These are phyloP conservation scores for Lichtheimia ornata DNA, from an alignment of 371 early-diverging fungal genomes.

Conservation along the genomic window DNA sequence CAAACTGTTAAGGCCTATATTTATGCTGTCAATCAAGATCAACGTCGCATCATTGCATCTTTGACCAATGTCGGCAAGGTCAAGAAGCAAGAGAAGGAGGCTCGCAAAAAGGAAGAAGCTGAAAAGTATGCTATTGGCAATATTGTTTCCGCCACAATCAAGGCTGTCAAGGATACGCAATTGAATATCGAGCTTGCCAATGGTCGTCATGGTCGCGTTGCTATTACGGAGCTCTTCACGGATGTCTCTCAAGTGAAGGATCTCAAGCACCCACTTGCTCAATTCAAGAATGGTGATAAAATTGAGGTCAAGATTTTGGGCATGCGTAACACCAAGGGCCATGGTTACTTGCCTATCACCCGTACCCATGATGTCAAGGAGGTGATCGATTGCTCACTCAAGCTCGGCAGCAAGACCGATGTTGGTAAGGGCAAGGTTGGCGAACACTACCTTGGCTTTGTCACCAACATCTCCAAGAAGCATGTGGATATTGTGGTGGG, in stretches of 20 bases:
- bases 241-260: slow-evolving; percentile 35
- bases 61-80: slow-evolving; percentile 35
- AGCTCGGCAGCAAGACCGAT: slow-evolving; percentile 13
- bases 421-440: slow-evolving; percentile 49
- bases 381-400: slow-evolving; percentile 31
- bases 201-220: slow-evolving; percentile 69
- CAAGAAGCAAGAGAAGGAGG: slow-evolving; percentile 33
- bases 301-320: slow-evolving; percentile 70
- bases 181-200: slow-evolving; percentile 64
- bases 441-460: slow-evolving; percentile 54
- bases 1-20: slow-evolving; percentile 83
- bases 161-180: slow-evolving; percentile 56
- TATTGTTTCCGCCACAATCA: slow-evolving; percentile 54
- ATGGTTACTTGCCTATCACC: slow-evolving; percentile 65
- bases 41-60: slow-evolving; percentile 31
- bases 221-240: slow-evolving; percentile 64
- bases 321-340: slow-evolving; percentile 54
- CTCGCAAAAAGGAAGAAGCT: slow-evolving; percentile 32
- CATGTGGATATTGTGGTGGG: slow-evolving; percentile 49
- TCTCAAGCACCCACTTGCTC: slow-evolving; percentile 39
- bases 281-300: slow-evolving; percentile 36
- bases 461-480: slow-evolving; percentile 49
- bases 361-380: slow-evolving; percentile 35
- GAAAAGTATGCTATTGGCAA: slow-evolving; percentile 63
- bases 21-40: slow-evolving; percentile 53